Base-by-base conservation (phyloP, 805 yeast genomes). In the Saturnispora silvae region DNA sequence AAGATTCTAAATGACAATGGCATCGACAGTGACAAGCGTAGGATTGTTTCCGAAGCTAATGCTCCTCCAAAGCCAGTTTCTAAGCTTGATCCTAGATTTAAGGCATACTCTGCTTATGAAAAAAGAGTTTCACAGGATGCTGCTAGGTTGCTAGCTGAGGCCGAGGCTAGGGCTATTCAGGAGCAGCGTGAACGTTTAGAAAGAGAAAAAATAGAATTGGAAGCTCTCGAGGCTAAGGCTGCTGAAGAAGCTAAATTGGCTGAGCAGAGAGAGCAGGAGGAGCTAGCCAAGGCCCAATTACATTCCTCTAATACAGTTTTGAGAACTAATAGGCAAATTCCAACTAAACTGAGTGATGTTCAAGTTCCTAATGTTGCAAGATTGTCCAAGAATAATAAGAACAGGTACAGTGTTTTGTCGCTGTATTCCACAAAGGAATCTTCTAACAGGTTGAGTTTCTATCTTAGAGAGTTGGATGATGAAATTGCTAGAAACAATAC, bases 361-460 rank as follows among this genome's bases (percentile, higher is more conserved):
- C 65, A 67, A 40, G 74, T 80, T 34, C 89, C 89, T 17, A 73
- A 71, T 43, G 83, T 80, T 25, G 72, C 86, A 0, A 72, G 86
- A 55, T 71, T 72, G 47, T 77, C 84, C 2, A 68, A 72, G 49
- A 67, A 79, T 26, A 67, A 67, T 39, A 74, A 74, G 50, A 81
- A 76, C 56, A 68, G 92, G 51, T 61, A 78, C 37, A 76, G 84
- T 23, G 81, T 81, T n/a, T 55, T 81, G 29, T 77, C 86, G 1
- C 61, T 78, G 56, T 77, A 77, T 48, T 79, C 87, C 1, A 74
- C 86, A 3, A 75, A 70, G 43, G 72, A 68, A 32, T 76, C 84
- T 1, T 77, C 70, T 45, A 70, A 68, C 28, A 77, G 80, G 50
- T 62, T 79, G 49, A 70, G 69, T 15, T 59, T 64, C 15, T 61